Evolutionary conservation across 2,329 filamentous ascomycete genomes (phyloP).

Genomic region (Paracorniculantispora psalliotae): DNA sequence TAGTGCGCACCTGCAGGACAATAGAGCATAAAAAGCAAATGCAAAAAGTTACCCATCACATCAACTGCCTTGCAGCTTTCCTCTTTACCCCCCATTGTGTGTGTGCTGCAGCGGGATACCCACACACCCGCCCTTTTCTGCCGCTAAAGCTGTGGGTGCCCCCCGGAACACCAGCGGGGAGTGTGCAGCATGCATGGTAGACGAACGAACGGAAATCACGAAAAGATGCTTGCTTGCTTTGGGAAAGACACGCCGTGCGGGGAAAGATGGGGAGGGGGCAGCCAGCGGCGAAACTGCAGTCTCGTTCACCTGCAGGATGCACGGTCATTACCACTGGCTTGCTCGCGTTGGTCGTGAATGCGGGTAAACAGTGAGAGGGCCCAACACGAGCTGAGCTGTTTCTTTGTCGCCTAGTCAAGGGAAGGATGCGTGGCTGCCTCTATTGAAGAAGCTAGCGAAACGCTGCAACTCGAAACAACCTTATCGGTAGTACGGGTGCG

Average conservation of each 20-base stretch:
- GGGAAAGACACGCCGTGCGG: slow-evolving; percentile 5
- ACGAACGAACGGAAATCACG: background rate
- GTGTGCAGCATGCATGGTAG: background rate
- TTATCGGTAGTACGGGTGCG: background rate
- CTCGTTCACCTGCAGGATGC: background rate
- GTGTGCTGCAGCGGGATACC: no score
- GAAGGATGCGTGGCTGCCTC: no score
- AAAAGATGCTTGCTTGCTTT: background rate
- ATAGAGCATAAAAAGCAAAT: no score
- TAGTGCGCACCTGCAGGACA: no score
- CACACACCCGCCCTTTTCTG: no score
- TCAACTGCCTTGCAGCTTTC: no score
- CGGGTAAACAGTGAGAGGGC: background rate
- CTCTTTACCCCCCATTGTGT: no score
- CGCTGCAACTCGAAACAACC: background rate
- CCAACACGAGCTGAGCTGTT: background rate
- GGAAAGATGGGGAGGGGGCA: background rate
- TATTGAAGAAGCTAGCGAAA: no score
- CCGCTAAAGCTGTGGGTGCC: no score
- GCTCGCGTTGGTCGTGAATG: background rate
- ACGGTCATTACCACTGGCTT: background rate
- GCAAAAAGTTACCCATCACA: no score
- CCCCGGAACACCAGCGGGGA: background rate
- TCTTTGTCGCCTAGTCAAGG: background rate
- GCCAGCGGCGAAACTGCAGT: background rate